A percentile compares a stretch with the other conserved stretches of the same genome.
Evolutionary conservation across 75 land plant species (phyloP).

Genomic region (Pinus albicaulis): DNA sequence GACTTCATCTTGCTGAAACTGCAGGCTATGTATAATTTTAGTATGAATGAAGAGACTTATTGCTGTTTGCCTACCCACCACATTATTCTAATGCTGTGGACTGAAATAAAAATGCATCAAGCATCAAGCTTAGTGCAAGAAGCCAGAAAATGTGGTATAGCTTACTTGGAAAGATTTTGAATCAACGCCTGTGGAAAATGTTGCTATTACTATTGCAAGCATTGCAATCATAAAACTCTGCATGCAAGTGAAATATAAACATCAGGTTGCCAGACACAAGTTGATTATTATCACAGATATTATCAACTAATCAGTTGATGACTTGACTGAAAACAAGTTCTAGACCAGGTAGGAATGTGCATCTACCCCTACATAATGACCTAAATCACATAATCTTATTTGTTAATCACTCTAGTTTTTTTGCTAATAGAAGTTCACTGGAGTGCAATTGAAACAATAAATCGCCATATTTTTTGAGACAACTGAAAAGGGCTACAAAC

Average conservation of each 20-base stretch:
- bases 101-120: neutral
- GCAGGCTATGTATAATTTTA: constrained; percentile 12
- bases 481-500: no score
- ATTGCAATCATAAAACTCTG: constrained; percentile 92
- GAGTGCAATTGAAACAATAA: no score
- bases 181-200: constrained; percentile 89
- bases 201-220: constrained; percentile 74
- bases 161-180: constrained; percentile 79
- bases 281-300: neutral
- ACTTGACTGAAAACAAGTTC: neutral
- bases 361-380: neutral
- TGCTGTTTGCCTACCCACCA: neutral
- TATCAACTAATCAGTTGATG: neutral
- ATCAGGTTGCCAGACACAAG: neutral
- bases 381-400: neutral
- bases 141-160: neutral
- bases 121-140: neutral
- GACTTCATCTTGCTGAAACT: constrained; percentile 63
- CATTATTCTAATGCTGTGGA: neutral
- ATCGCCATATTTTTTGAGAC: no score
- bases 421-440: no score
- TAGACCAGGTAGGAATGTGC: neutral
- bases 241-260: neutral
- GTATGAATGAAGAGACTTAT: neutral
- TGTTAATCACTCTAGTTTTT: neutral